Evolutionary conservation across 164 flowering plant genomes (phyloP).

Genomic region (Magnolia kwangsiensis): DNA sequence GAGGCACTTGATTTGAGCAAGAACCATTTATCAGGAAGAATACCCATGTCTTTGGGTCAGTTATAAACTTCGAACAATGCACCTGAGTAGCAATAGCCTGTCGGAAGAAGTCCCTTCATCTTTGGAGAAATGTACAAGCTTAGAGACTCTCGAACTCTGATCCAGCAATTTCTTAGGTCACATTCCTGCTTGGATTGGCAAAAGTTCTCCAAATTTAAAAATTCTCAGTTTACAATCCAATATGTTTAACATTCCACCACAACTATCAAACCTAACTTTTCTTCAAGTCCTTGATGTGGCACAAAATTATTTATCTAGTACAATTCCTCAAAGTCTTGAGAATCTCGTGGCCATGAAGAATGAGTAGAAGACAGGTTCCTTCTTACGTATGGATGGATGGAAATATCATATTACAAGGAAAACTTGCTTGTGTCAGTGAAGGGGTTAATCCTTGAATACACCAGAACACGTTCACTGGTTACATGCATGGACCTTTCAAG

Average conservation of each 20-base stretch:
- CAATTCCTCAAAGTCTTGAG: conserved; percentile 30
- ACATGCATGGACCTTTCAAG: conserved; percentile 36
- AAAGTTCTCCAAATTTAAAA: neutral
- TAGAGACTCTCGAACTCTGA: conserved; percentile 1
- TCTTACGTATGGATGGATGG: conserved; percentile 18
- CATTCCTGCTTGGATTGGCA: conserved; percentile 4
- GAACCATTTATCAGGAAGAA: neutral
- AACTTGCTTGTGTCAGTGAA: conserved; percentile 19
- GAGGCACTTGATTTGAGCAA: conserved; percentile 6
- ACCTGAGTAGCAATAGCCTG: neutral
- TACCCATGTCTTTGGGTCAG: neutral
- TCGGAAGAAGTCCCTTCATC: neutral
- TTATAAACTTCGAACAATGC: neutral
- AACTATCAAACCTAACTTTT: neutral
- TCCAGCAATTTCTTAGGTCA: neutral
- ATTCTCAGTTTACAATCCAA: conserved; percentile 4
- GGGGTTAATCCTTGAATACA: conserved; percentile 20
- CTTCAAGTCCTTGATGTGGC: conserved; percentile 1
- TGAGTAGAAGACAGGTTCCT: conserved; percentile 9
- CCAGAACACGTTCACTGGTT: conserved; percentile 31
- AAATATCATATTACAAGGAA: conserved; percentile 26
- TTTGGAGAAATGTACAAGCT: neutral
- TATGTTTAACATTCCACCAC: neutral
- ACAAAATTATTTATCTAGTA: conserved; percentile 22
- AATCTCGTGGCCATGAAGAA: conserved; percentile 25